These are phyloP conservation scores for Aspergillus melleus DNA, from an alignment of 2,329 filamentous ascomycete species.

Conservation along the genomic window DNA sequence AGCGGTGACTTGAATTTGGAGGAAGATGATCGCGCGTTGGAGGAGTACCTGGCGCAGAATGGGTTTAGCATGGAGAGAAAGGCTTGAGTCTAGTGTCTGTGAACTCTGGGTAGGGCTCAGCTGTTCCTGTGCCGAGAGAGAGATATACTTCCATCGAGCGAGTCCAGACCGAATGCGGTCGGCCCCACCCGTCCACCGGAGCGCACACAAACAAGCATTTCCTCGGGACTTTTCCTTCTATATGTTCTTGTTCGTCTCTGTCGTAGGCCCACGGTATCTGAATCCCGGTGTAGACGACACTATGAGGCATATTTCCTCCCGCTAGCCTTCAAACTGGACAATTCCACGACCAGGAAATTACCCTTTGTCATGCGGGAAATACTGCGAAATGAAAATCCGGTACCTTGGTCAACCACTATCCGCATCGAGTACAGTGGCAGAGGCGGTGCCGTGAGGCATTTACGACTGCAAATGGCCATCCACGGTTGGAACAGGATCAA, in stretches of 20 bases:
- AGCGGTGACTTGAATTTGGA: conserved; percentile 29
- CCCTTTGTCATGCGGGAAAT: not conserved
- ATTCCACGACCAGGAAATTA: not conserved
- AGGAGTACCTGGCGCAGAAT: conserved; percentile 10
- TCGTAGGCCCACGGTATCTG: no score
- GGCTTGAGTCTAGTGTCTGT: no score
- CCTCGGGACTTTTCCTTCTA: no score
- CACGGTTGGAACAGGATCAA: not conserved
- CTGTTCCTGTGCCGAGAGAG: no score
- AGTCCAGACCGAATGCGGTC: no score
- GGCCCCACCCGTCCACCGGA: no score
- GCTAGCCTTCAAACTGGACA: not conserved
- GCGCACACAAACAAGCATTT: no score
- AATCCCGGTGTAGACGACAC: not conserved
- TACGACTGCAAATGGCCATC: not conserved
- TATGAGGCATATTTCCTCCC: not conserved
- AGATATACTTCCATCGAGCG: no score
- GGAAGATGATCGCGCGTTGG: conserved; percentile 27
- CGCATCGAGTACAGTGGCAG: not conserved
- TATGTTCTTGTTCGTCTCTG: no score
- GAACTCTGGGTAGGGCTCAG: no score
- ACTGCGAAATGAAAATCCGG: no score
- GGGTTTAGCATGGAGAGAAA: not conserved
- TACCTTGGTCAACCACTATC: not conserved
- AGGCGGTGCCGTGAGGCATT: not conserved